These are phyloP conservation scores for Colletotrichum eleusines DNA, from an alignment of 2,329 filamentous ascomycete species.

Conservation along the genomic window DNA sequence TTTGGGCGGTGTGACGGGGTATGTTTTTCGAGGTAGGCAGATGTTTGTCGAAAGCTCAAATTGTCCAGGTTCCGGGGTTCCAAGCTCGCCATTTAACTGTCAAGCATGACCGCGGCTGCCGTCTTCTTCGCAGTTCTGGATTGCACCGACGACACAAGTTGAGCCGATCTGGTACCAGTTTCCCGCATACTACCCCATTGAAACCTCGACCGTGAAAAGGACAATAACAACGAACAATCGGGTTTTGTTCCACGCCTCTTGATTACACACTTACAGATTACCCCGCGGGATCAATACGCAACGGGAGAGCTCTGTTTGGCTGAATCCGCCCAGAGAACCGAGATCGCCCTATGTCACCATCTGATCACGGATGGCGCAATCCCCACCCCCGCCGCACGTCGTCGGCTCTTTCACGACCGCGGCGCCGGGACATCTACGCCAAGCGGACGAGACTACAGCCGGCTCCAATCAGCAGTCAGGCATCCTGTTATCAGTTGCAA, in stretches of 20 bases:
- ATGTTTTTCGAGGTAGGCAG: slow-evolving; percentile 3
- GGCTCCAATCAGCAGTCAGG: background rate
- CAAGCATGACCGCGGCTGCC: slow-evolving; percentile 8
- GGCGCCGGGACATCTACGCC: slow-evolving; percentile 2
- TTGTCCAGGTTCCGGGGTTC: slow-evolving; percentile 14
- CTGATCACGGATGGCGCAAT: slow-evolving; percentile 42
- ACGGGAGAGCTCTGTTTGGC: slow-evolving; percentile 4
- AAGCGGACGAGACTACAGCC: background rate
- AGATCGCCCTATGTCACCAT: slow-evolving; percentile 40
- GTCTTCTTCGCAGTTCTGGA: slow-evolving; percentile 9
- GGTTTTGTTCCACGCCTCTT: slow-evolving; percentile 24
- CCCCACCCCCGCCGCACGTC: slow-evolving; percentile 15
- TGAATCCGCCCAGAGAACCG: slow-evolving; percentile 17
- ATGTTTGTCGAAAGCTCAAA: slow-evolving; percentile 2
- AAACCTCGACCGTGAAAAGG: background rate
- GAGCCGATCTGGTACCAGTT: background rate
- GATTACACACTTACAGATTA: slow-evolving; percentile 14
- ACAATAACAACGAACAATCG: slow-evolving; percentile 26
- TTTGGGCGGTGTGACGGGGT: slow-evolving; percentile 34
- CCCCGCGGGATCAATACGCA: slow-evolving; percentile 28
- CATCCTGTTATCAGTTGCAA: background rate
- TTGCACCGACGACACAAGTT: background rate
- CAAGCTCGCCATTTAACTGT: slow-evolving; percentile 37
- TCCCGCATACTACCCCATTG: background rate
- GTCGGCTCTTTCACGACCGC: slow-evolving; percentile 1